Percentiles rank a stretch among this genome's conserved stretches.
phyloP scores from a whole-genome alignment of 2,329 filamentous ascomycete species.

The Aureobasidium sp. region DNA sequence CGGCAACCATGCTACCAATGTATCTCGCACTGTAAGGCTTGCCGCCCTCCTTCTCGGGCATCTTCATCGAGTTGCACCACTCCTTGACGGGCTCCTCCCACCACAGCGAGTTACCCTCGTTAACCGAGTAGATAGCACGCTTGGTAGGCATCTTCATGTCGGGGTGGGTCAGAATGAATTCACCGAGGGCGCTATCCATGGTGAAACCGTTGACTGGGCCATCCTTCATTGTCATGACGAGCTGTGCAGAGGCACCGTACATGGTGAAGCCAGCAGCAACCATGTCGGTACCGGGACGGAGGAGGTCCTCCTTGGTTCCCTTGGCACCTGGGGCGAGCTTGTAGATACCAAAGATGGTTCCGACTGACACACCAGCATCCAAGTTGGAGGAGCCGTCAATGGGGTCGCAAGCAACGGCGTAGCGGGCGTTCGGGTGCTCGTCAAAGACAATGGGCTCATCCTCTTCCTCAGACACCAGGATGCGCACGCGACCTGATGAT shows the following conservation, averaged over 20 bases:
- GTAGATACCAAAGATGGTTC: conserved; percentile 94
- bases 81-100: conserved; percentile 82
- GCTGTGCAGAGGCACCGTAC: conserved; percentile 94
- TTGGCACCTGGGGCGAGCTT: conserved; percentile 69
- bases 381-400: conserved; percentile 98
- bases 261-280: conserved; percentile 98
- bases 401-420: conserved; percentile 93
- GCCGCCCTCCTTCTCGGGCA: conserved; percentile 55
- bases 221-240: conserved; percentile 94
- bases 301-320: conserved; percentile 74
- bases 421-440: conserved; percentile 64
- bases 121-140: conserved; percentile 90
- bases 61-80: conserved; percentile 87
- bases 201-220: conserved; percentile 95
- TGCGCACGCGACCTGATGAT: conserved; percentile 78
- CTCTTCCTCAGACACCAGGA: conserved; percentile 97
- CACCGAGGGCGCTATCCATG: conserved; percentile 88
- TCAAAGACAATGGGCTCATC: conserved; percentile 85
- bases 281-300: conserved; percentile 83
- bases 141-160: conserved; percentile 78
- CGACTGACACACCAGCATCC: conserved; percentile 94
- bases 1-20: conserved; percentile 97
- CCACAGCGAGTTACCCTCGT: conserved; percentile 96
- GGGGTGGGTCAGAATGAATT: conserved; percentile 97
- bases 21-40: conserved; percentile 95